These are phyloP conservation scores for Cantharellus anzutake DNA, from an alignment of 768 basidiomycete genomes.

Conservation along the genomic window DNA sequence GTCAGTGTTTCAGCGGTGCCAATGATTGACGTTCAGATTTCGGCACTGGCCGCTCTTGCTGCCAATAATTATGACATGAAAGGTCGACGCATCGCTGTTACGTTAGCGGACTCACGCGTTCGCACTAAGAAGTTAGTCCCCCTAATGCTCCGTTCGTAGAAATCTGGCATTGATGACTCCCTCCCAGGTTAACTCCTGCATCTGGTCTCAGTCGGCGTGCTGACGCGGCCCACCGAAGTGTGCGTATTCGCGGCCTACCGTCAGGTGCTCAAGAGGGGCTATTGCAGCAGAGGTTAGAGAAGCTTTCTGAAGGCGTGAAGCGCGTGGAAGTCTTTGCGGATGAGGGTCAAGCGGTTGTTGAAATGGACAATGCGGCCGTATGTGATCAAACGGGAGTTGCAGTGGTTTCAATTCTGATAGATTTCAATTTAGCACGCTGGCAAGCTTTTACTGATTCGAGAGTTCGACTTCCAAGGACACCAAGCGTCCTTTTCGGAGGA, in stretches of 20 bases:
- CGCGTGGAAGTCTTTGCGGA: slow-evolving; percentile 57
- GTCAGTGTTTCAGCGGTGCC: background rate
- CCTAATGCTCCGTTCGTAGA: background rate
- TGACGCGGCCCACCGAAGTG: slow-evolving; percentile 46
- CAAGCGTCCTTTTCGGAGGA: slow-evolving; percentile 4
- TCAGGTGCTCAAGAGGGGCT: slow-evolving; percentile 71
- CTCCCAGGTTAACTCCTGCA: slow-evolving; percentile 7
- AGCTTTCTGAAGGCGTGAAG: slow-evolving; percentile 40
- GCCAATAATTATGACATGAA: slow-evolving; percentile 82
- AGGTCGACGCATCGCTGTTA: slow-evolving; percentile 78
- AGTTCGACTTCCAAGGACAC: slow-evolving; percentile 1
- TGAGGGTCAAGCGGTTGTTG: slow-evolving; percentile 23
- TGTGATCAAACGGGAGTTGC: background rate
- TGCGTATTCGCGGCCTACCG: slow-evolving; percentile 61
- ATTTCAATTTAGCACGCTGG: slow-evolving; percentile 5
- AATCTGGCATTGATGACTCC: background rate
- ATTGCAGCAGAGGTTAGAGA: slow-evolving; percentile 77
- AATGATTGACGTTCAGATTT: slow-evolving; percentile 25
- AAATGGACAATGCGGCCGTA: slow-evolving; percentile 21
- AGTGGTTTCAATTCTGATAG: background rate
- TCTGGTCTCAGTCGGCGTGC: slow-evolving; percentile 30
- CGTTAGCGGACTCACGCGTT: slow-evolving; percentile 57
- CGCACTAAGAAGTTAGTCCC: slow-evolving; percentile 31
- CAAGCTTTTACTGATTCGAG: slow-evolving; percentile 4
- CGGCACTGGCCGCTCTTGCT: slow-evolving; percentile 48